Conservation (phyloP, 2,329 filamentous ascomycete genomes). For the Curvularia hawaiiensis region DNA sequence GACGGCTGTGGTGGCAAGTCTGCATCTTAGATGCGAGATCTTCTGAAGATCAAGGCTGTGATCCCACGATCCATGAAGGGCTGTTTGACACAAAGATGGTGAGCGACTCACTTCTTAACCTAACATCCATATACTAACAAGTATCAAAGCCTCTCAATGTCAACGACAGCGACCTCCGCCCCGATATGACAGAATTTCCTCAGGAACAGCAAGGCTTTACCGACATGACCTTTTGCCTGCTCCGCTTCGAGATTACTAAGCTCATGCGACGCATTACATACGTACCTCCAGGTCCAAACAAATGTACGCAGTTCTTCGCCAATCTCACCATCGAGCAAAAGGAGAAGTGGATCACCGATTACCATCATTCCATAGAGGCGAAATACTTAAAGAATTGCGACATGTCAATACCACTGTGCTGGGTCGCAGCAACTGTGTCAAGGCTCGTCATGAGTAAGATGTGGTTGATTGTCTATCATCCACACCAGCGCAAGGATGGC, state of each 20-base stretch:
- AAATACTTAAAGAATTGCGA: conserved; percentile 59
- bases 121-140: conserved; percentile 8
- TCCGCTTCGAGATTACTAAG: conserved; percentile 59
- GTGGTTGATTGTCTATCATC: conserved; percentile 78
- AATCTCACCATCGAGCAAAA: conserved; percentile 54
- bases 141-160: conserved; percentile 56
- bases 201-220: conserved; percentile 59
- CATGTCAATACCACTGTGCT: conserved; percentile 64
- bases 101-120: background rate
- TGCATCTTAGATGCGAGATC: conserved; percentile 64
- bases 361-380: conserved; percentile 54
- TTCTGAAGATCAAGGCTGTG: conserved; percentile 67
- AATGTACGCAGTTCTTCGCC: conserved; percentile 51
- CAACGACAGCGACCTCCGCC: conserved; percentile 59
- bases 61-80: conserved; percentile 62
- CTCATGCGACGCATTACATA: conserved; percentile 54
- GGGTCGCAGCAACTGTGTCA: conserved; percentile 70
- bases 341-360: conserved; percentile 57
- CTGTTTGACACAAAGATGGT: conserved; percentile 64
- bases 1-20: conserved; percentile 65
- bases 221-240: conserved; percentile 61
- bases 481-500: conserved; percentile 66
- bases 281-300: conserved; percentile 50
- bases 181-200: conserved; percentile 56
- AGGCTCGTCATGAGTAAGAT: conserved; percentile 78